Base-by-base conservation (phyloP, 129 eudicot genomes). In the Pittosporum tobira region DNA sequence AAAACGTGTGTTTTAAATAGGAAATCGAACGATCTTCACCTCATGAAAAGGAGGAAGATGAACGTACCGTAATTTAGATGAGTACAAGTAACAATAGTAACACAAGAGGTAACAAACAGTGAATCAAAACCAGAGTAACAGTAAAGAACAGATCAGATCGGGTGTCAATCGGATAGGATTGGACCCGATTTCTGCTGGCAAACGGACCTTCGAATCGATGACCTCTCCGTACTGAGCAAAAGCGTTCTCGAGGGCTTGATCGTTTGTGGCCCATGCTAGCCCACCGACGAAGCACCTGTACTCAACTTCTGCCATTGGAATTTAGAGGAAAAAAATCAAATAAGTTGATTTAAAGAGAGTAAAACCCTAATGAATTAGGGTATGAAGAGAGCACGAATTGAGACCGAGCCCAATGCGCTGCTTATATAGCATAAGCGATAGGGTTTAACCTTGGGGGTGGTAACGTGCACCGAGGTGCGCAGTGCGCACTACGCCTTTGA, bases 201-300 rank as follows among this genome's bases (percentile, higher is more conserved):
- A 77, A 87, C 79, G 73, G 81, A 88, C 97, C 97, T 88, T 88
- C 67, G 97, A 81, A 52, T 88, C 94, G 70, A 77, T 23, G 74
- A 88, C 64, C 13, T 84, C 77, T 63, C 94, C 97, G 62, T 51
- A 88, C 65, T 79, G 77, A 62, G 94, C 57, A 69, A 88, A 88
- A 1, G 97, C 97, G 0, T 75, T 68, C 58, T 55, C 77, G 0
- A 84, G 88, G 1, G 97, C 54, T 12, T 40, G 74, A 37, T 88
- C 97, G 18, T 75, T 67, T 42, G 97, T 84, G 70, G 91, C 94
- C 97, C 96, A 88, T 1, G 96, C 94, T 31, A 88, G 81, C 4
- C 96, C 94, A 43, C 96, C 96, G 21, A 88, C 97, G 62, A 88
- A 88, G 48, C 97, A 88, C 31, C 97, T 72, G 73, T 34, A 88